Conservation (phyloP, 2,329 filamentous ascomycete genomes). For the Chalara sp. region DNA sequence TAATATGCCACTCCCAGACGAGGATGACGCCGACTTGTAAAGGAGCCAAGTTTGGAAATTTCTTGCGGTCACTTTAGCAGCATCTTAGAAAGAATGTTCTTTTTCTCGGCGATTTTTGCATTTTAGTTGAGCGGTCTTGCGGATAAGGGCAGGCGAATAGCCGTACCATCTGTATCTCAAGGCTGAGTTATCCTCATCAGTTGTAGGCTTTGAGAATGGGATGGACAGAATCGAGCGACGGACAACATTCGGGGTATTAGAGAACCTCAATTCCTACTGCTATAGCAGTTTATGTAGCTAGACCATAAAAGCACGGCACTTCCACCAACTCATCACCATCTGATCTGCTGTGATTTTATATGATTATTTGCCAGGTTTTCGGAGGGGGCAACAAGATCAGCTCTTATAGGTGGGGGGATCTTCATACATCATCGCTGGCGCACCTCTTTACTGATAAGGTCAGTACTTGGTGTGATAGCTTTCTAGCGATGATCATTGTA, state of each 20-base stretch:
- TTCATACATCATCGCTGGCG: too few relatives aligned
- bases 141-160: conserved; percentile 23
- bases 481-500: too few relatives aligned
- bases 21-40: conserved; percentile 68
- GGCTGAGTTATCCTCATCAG: conserved; percentile 19
- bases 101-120: conserved; percentile 26
- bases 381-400: too few relatives aligned
- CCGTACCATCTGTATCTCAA: conserved; percentile 19
- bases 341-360: too few relatives aligned
- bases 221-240: conserved; percentile 21
- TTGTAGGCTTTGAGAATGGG: conserved; percentile 17
- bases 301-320: conserved; percentile 21
- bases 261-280: conserved; percentile 20
- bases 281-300: conserved; percentile 25
- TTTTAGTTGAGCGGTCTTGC: conserved; percentile 22
- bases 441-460: too few relatives aligned
- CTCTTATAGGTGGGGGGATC: too few relatives aligned
- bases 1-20: conserved; percentile 81
- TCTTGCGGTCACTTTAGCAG: conserved; percentile 19
- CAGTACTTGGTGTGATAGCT: too few relatives aligned
- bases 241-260: conserved; percentile 16
- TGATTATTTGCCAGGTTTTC: too few relatives aligned
- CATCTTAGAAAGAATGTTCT: conserved; percentile 27
- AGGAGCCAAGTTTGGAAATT: conserved; percentile 9
- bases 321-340: background rate